Conservation (phyloP, 345 rosid genomes). For the Excoecaria agallocha region DNA sequence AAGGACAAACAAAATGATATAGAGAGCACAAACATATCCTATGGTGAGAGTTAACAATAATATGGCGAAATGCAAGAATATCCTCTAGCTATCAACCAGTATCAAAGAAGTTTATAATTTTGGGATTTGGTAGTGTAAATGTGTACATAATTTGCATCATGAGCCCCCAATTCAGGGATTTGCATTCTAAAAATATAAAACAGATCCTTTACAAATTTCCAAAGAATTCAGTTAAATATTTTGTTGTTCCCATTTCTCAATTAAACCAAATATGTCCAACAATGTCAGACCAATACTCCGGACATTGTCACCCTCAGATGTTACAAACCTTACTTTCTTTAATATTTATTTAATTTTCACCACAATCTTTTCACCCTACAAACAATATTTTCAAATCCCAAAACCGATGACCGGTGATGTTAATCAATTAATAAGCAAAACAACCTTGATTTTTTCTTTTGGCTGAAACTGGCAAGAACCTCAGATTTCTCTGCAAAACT, state of each 20-base stretch:
- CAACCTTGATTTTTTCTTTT: neutral
- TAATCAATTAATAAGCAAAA: too few relatives aligned
- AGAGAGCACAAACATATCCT: too few relatives aligned
- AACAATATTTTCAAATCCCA: neutral
- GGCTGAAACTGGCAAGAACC: neutral
- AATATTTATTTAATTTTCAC: neutral
- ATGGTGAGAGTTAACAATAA: too few relatives aligned
- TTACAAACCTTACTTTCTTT: conserved; percentile 3
- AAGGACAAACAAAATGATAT: too few relatives aligned
- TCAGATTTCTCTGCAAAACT: neutral
- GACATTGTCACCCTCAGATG: conserved; percentile 10
- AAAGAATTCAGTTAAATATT: too few relatives aligned
- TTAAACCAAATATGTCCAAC: too few relatives aligned
- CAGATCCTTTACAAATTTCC: neutral
- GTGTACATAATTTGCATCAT: neutral
- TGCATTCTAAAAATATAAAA: conserved; percentile 1
- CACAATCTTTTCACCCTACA: neutral
- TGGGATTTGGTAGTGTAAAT: neutral
- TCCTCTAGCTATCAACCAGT: neutral
- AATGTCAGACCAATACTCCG: too few relatives aligned
- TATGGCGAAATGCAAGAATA: too few relatives aligned
- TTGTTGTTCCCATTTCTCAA: too few relatives aligned
- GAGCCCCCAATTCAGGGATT: conserved; percentile 7
- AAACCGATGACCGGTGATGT: neutral
- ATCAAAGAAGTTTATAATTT: neutral